Conservation (phyloP, 768 basidiomycete genomes). For the Cyathus striatus region DNA sequence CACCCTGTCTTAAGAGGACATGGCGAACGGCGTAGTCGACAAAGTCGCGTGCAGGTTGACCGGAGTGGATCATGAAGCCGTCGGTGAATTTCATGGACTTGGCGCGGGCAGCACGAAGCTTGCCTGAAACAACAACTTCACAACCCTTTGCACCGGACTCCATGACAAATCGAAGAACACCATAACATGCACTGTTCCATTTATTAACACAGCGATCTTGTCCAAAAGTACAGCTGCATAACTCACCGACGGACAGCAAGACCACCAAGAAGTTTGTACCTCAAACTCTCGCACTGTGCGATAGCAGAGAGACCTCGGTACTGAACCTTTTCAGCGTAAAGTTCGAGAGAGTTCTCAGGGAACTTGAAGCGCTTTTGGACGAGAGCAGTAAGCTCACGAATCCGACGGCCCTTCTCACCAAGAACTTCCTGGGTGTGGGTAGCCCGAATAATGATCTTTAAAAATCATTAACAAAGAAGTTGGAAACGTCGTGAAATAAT, state of each 20-base stretch:
- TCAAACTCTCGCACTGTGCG: constrained; percentile 96
- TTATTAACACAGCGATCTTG: no score
- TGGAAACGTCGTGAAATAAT: no score
- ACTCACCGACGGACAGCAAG: constrained; percentile 95
- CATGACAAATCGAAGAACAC: constrained; percentile 99
- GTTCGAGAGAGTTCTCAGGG: constrained; percentile 97
- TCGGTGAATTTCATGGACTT: constrained; percentile 99
- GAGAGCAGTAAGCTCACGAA: constrained; percentile 96
- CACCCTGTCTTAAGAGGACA: constrained; percentile 97
- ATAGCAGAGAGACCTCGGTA: constrained; percentile 97
- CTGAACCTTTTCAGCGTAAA: constrained; percentile 99
- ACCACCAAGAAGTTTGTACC: constrained; percentile 99
- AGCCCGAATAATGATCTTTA: constrained; percentile 99
- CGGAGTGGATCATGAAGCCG: constrained; percentile 98
- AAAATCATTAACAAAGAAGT: no score
- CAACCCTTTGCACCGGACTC: constrained; percentile 99
- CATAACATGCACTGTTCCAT: constrained; percentile 81
- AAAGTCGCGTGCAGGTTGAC: constrained; percentile 95
- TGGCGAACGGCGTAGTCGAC: constrained; percentile 98
- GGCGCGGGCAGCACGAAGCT: constrained; percentile 98
- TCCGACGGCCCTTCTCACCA: constrained; percentile 98
- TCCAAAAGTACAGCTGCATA: background rate
- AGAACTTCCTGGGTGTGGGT: constrained; percentile 99
- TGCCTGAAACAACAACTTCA: constrained; percentile 99
- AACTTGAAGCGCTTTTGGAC: constrained; percentile 99